A percentile compares a stretch with the other conserved stretches of the same genome.
Evolutionary conservation across 2,329 filamentous ascomycete genomes (phyloP).

Genomic region (Colletotrichum spaethianum): DNA sequence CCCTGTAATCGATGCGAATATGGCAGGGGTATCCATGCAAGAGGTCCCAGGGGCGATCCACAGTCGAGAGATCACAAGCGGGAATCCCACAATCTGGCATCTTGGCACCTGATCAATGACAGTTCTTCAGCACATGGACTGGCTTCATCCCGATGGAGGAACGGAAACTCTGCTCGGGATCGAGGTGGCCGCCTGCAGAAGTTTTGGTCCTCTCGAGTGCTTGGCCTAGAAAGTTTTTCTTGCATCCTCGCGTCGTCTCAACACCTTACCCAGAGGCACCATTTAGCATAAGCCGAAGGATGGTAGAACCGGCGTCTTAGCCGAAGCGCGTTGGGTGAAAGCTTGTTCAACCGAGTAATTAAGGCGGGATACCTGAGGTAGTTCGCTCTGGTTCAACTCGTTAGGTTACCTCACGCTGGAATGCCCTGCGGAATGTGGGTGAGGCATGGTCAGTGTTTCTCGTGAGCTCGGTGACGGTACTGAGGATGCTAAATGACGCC

Average conservation of each 20-base stretch:
- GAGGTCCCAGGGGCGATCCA: slow-evolving; percentile 26
- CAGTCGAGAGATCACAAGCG: slow-evolving; percentile 31
- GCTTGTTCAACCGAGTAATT: slow-evolving; percentile 5
- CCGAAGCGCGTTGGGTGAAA: slow-evolving; percentile 7
- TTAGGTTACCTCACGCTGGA: background rate
- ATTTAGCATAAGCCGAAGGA: background rate
- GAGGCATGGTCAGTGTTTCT: background rate
- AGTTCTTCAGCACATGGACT: slow-evolving; percentile 25
- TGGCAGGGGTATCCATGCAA: slow-evolving; percentile 13
- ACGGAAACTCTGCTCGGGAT: slow-evolving; percentile 20
- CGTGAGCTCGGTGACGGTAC: background rate
- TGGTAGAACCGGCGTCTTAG: slow-evolving; percentile 10
- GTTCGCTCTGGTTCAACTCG: background rate
- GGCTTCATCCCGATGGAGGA: slow-evolving; percentile 15
- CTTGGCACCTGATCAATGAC: slow-evolving; percentile 39
- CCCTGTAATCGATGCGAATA: background rate
- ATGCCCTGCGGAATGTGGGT: background rate
- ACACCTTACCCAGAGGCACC: background rate
- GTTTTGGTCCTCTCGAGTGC: background rate
- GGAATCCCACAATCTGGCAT: slow-evolving; percentile 36
- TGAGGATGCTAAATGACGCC: background rate
- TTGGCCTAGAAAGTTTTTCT: background rate
- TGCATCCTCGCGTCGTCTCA: background rate
- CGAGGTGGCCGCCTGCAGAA: background rate
- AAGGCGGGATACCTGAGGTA: background rate